Percentiles rank a stretch among this genome's conserved stretches.
phyloP scores from a whole-genome alignment of 2,329 filamentous ascomycete species.

The Verticillium alfalfae region DNA sequence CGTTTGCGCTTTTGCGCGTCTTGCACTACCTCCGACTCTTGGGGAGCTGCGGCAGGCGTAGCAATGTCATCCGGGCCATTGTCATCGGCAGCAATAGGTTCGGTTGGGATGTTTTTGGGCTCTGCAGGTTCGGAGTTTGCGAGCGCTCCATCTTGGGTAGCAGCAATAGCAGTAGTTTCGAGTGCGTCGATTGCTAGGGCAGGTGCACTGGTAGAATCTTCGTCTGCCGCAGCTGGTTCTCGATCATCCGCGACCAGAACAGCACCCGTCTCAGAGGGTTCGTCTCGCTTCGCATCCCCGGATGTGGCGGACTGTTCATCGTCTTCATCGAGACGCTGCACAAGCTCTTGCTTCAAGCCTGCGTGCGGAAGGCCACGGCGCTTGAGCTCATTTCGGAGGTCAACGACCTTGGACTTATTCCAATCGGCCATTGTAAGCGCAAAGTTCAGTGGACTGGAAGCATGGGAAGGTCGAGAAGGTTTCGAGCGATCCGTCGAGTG shows the following conservation, averaged over 20 bases:
- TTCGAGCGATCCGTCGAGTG: background rate
- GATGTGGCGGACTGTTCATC: constrained; percentile 14
- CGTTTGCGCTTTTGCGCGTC: constrained; percentile 63
- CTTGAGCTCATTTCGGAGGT: constrained; percentile 72
- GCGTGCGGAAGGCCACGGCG: constrained; percentile 61
- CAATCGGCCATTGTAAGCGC: constrained; percentile 41
- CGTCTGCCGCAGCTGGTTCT: background rate
- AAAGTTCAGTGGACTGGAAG: background rate
- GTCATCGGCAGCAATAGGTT: background rate
- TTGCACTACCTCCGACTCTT: constrained; percentile 22
- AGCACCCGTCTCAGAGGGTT: background rate
- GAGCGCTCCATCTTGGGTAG: background rate
- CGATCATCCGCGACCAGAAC: background rate
- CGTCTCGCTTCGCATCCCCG: background rate
- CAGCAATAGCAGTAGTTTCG: background rate
- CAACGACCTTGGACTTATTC: constrained; percentile 63
- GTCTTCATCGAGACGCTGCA: constrained; percentile 53
- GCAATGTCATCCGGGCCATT: background rate
- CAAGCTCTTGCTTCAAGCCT: constrained; percentile 67
- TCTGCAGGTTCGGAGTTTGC: background rate
- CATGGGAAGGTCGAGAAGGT: background rate
- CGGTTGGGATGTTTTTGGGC: constrained; percentile 6
- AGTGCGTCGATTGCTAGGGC: background rate
- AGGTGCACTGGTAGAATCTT: background rate
- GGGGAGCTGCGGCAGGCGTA: constrained; percentile 7